A percentile compares a stretch with the other conserved stretches of the same genome.
phyloP scores from a whole-genome alignment of 169 alveolate genomes.

The Babesia bigemina region DNA sequence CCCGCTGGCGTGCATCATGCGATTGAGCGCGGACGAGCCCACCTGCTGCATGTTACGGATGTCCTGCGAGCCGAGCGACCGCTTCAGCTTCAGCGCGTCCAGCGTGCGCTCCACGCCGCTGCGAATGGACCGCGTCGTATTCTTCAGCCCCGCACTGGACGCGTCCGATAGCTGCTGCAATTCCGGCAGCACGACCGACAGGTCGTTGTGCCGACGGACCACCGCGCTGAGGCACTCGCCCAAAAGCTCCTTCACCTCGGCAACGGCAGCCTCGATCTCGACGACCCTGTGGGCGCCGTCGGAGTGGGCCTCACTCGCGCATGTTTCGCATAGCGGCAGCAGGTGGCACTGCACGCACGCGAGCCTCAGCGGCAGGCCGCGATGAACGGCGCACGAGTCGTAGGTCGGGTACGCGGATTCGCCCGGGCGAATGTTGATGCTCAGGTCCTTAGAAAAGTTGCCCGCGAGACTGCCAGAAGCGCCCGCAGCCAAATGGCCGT shows the following conservation, averaged over 20 bases:
- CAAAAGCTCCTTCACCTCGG: slow-evolving; percentile 54
- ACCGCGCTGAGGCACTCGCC: slow-evolving; percentile 52
- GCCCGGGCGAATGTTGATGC: slow-evolving; percentile 29
- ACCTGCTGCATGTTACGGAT: slow-evolving; percentile 42
- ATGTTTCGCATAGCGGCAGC: slow-evolving; percentile 43
- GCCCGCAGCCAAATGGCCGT: slow-evolving; percentile 18
- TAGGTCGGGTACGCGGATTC: slow-evolving; percentile 34
- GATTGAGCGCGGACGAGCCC: slow-evolving; percentile 50
- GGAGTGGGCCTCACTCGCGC: slow-evolving; percentile 35
- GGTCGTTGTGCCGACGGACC: slow-evolving; percentile 50
- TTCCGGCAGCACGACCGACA: slow-evolving; percentile 61
- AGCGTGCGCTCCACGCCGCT: slow-evolving; percentile 31
- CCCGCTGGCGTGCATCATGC: slow-evolving; percentile 42
- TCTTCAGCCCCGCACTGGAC: slow-evolving; percentile 23
- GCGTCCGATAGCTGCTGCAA: slow-evolving; percentile 37
- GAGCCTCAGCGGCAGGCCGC: slow-evolving; percentile 10
- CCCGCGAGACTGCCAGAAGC: slow-evolving; percentile 27
- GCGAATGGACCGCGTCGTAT: slow-evolving; percentile 45
- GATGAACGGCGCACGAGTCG: slow-evolving; percentile 41
- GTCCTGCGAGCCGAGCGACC: slow-evolving; percentile 17
- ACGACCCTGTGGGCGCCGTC: slow-evolving; percentile 42
- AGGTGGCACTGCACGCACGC: slow-evolving; percentile 54
- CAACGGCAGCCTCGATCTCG: slow-evolving; percentile 45
- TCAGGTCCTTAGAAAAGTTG: slow-evolving; percentile 28
- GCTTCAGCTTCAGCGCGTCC: slow-evolving; percentile 46